These are phyloP conservation scores for Tulasnella calospora DNA, from an alignment of 768 basidiomycete genomes.

Conservation along the genomic window DNA sequence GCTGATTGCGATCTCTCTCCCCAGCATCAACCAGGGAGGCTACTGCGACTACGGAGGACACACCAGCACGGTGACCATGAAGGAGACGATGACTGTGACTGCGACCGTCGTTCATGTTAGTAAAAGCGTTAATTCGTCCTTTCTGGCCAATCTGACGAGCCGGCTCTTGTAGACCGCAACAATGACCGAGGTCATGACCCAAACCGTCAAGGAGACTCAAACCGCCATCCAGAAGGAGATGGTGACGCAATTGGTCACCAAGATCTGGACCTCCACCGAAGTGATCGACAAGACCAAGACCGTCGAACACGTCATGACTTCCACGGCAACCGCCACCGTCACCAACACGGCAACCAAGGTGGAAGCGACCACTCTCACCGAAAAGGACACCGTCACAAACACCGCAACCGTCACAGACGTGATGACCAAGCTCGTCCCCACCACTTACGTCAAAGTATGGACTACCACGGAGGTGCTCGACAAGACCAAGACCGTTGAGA, in stretches of 20 bases:
- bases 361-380: slow-evolving; percentile 38
- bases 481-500: slow-evolving; percentile 40
- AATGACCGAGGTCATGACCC: slow-evolving; percentile 28
- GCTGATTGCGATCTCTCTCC: background rate
- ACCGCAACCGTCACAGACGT: slow-evolving; percentile 40
- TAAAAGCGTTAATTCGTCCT: background rate
- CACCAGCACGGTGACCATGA: slow-evolving; percentile 38
- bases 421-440: slow-evolving; percentile 42
- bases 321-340: slow-evolving; percentile 42
- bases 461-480: slow-evolving; percentile 55
- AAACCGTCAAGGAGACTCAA: slow-evolving; percentile 45
- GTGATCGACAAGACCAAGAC: slow-evolving; percentile 52
- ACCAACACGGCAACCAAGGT: slow-evolving; percentile 38
- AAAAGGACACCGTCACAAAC: slow-evolving; percentile 45
- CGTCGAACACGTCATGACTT: slow-evolving; percentile 56
- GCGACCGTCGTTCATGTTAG: background rate
- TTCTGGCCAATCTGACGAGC: background rate
- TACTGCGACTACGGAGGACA: slow-evolving; percentile 6
- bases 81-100: slow-evolving; percentile 33
- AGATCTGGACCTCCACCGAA: slow-evolving; percentile 47
- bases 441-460: slow-evolving; percentile 53
- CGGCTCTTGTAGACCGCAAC: slow-evolving; percentile 31
- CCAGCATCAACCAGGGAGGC: slow-evolving; percentile 21
- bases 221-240: slow-evolving; percentile 22
- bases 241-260: slow-evolving; percentile 19